Base-by-base conservation (phyloP, 2,329 filamentous ascomycete genomes). In the Aspergillus versicolor region DNA sequence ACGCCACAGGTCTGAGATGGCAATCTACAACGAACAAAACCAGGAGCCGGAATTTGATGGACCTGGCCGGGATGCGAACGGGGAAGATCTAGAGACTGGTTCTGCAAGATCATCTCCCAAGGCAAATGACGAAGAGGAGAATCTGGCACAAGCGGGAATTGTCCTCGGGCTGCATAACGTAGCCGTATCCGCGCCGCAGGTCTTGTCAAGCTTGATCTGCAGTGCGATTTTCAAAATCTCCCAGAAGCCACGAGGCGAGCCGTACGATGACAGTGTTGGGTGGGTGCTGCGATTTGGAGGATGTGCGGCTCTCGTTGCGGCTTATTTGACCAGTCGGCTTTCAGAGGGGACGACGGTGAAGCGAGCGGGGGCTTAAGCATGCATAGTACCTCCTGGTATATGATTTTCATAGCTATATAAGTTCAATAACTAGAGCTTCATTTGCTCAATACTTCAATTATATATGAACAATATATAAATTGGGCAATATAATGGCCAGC, bases 111-210 rank as follows among this genome's bases (percentile, higher is more conserved):
- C 63, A 19, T 30, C 27, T 30, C 46, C 54, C 30, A 67, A 74
- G 27, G 62, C 69, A 15, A 47, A 67, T 9, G 65, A 70, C 11
- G 65, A 70, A 12, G 67, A 82, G 3, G 81, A 84, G 24, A 81
- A 84, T 40, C 80, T 84, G 2, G 89, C 92, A 67, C 89, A 94
- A 70, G 91, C 92, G 4, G 92, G 93, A 42, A 89, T 97, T 41
- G 91, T 97, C 44, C 82, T 97, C 2, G 93, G 93, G 8, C 92
- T 97, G 54, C 93, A 97, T 79, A 97, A 97, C 73, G 93, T 97
- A 77, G 88, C 92, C 15, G 90, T 97, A 64, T 91, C 92, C 1
- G 87, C 91, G 5, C 93, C 93, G 1, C 93, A 97, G 71, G 92
- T 97, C 59, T 82, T 97, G 54, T 92, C 93, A 11, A 97, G 92